A percentile compares a stretch with the other conserved stretches of the same genome.
Evolutionary conservation across 1,284 basidiomycete genomes (phyloP).

Genomic region (Cutaneotrichosporon mucoides): DNA sequence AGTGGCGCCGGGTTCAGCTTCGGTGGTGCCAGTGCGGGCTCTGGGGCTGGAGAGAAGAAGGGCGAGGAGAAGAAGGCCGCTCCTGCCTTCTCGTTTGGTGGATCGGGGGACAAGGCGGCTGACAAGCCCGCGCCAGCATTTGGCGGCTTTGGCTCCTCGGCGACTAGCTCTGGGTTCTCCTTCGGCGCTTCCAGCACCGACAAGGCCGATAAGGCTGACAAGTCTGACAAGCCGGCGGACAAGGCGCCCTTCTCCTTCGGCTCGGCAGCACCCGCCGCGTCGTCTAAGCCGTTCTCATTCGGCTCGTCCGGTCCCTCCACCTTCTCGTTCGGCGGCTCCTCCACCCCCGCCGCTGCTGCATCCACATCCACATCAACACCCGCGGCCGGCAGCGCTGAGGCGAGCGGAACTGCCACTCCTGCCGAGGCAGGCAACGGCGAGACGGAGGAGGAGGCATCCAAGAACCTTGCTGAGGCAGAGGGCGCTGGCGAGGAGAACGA

Average conservation of each 20-base stretch:
- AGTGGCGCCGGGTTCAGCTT: not conserved
- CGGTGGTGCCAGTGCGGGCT: not conserved
- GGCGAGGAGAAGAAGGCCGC: not conserved
- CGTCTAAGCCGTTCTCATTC: constrained; percentile 14
- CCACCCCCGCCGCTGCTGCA: not conserved
- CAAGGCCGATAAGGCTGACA: not conserved
- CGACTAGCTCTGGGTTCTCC: not conserved
- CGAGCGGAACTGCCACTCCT: not conserved
- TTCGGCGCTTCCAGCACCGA: not conserved
- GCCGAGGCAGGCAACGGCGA: constrained; percentile 11
- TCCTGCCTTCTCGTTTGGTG: constrained; percentile 8
- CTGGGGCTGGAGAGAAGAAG: not conserved
- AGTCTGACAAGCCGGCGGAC: constrained; percentile 10
- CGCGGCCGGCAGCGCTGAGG: too few species aligned
- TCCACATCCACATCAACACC: not conserved
- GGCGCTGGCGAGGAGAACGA: constrained; percentile 66
- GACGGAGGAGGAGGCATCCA: constrained; percentile 25
- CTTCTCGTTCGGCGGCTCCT: constrained; percentile 24
- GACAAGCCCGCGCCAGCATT: constrained; percentile 9
- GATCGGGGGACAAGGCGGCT: not conserved
- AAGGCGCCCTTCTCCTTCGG: constrained; percentile 20
- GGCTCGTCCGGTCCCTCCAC: constrained; percentile 4
- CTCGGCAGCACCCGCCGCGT: not conserved
- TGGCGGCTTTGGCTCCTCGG: constrained; percentile 11
- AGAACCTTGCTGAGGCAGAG: constrained; percentile 34